Base-by-base conservation (phyloP, 1,139 yeast genomes). In the Candida sanyaensis region DNA sequence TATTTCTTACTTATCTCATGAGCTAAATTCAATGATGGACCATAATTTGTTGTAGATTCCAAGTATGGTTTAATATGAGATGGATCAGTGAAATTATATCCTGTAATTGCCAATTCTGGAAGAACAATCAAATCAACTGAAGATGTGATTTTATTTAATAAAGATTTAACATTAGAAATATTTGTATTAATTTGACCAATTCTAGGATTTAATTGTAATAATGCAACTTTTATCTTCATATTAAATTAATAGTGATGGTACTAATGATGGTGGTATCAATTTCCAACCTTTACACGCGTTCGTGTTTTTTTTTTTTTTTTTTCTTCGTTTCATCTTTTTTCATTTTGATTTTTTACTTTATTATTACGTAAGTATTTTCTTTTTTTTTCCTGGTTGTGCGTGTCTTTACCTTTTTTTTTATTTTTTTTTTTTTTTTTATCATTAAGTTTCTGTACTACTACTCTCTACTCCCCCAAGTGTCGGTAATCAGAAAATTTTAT, bases 81-180 rank as follows among this genome's bases (percentile, higher is more conserved):
- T 21, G 71, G 64, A 11, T 75, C 67, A 12, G 67, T 62, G 65
- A 85, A 90, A 59, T 86, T 87, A 64, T 91, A 92, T 1, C 97
- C 97, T 0, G 96, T 87, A 24, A 92, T 68, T 0, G 96, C 92
- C 47, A 91, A 68, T 60, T 92, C 97, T 0, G 97, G 96, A 12
- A 92, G 73, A 1, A 92, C 79, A 6, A 91, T 64, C 26, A 91
- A 57, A 61, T 89, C 91, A 1, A 81, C 6, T 32, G 39, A 9
- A 29, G 27, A 11, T 26, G 29, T 29, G 34, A 37, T 26, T 52
- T 55, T 32, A 53, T 47, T 66, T 13, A 80, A 60, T 29, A 83
- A 62, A n/a, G 54, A 45, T 17, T 67, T 62, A 9, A 88, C 83
- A 42, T 78, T 72, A 6, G 66, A 61, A 7, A 78, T 71, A 57